These are phyloP conservation scores for Xylaria sp. DNA, from an alignment of 2,329 filamentous ascomycete genomes.

Conservation along the genomic window DNA sequence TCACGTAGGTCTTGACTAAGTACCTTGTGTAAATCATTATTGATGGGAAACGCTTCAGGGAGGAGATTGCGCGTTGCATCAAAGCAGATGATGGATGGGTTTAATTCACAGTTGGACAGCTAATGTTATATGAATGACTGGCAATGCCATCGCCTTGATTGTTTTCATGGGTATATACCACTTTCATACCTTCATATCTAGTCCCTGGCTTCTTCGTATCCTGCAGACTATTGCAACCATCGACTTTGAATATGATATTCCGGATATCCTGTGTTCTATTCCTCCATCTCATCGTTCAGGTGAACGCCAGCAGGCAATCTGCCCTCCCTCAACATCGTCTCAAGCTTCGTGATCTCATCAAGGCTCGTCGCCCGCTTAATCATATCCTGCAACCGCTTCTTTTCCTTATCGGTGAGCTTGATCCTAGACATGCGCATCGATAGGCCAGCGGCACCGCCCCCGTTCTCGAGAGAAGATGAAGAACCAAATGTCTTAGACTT, in stretches of 20 bases:
- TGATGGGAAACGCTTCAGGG: neutral
- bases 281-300: conserved; percentile 69
- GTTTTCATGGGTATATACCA: conserved; percentile 46
- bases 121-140: conserved; percentile 4
- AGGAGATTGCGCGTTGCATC: neutral
- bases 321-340: conserved; percentile 93
- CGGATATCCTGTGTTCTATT: conserved; percentile 54
- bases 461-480: conserved; percentile 54
- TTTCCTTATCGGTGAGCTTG: conserved; percentile 89
- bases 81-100: neutral
- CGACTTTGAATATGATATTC: neutral
- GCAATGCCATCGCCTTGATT: conserved; percentile 40
- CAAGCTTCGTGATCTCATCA: conserved; percentile 87
- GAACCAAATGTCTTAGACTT: conserved; percentile 82
- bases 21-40: conserved; percentile 14
- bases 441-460: conserved; percentile 58
- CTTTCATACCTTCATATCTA: conserved; percentile 32
- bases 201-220: neutral
- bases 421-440: conserved; percentile 77
- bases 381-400: conserved; percentile 83
- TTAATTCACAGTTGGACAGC: neutral
- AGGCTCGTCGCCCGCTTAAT: conserved; percentile 90
- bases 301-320: conserved; percentile 78
- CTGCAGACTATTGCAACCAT: neutral
- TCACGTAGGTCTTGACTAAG: neutral